Conservation (phyloP, 177 flowering plant genomes). For the Vitis hybrid region DNA sequence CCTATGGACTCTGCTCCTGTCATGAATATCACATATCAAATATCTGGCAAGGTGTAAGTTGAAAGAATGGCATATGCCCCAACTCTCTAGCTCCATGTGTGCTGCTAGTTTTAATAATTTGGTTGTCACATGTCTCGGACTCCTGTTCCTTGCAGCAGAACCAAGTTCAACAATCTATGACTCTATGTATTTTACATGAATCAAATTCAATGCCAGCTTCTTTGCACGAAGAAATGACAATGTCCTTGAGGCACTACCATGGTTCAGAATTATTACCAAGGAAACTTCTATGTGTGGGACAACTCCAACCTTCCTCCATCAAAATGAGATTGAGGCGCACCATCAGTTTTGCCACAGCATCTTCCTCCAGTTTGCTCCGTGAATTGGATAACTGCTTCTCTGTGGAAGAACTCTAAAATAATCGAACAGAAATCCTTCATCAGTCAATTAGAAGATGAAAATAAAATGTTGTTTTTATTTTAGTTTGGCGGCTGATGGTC, state of each 20-base stretch:
- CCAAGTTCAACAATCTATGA: not conserved
- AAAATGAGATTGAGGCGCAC: constrained; percentile 65
- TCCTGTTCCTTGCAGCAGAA: not conserved
- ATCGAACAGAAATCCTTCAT: not conserved
- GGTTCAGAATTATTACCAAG: constrained; percentile 69
- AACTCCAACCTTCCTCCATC: constrained; percentile 68
- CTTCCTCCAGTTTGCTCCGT: constrained; percentile 41
- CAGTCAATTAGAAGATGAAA: not conserved
- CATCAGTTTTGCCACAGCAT: constrained; percentile 65
- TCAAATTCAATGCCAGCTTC: not conserved
- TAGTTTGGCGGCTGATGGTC: not conserved
- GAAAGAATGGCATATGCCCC: not conserved
- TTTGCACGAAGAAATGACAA: not conserved
- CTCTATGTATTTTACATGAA: not conserved
- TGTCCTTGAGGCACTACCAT: constrained; percentile 44
- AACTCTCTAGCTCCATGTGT: not conserved
- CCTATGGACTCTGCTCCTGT: not conserved
- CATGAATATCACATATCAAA: not conserved
- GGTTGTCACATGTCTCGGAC: not conserved
- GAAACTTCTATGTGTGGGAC: constrained; percentile 33
- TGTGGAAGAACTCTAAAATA: constrained; percentile 26
- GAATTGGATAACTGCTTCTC: constrained; percentile 20
- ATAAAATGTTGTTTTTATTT: not conserved
- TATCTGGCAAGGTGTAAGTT: not conserved
- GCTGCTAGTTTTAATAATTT: not conserved